Conservation (phyloP, 306 rosid species). For the Castanea sativa region DNA sequence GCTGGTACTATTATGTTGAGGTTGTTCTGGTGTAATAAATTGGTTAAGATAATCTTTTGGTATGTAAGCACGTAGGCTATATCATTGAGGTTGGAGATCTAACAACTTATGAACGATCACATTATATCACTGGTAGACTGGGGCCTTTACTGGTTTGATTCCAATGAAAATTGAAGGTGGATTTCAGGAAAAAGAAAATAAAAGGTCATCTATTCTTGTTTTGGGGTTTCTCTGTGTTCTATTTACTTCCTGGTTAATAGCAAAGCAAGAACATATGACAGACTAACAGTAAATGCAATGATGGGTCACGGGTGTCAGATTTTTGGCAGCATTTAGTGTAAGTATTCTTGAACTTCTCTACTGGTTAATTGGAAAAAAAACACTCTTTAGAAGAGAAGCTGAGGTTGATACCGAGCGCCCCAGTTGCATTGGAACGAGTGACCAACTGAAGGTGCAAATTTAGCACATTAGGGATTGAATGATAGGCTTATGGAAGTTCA, state of each 20-base stretch:
- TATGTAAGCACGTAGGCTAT: background rate
- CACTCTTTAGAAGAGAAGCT: background rate
- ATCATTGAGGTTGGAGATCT: background rate
- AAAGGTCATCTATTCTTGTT: background rate
- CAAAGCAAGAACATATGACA: background rate
- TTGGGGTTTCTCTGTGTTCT: background rate
- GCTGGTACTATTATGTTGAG: background rate
- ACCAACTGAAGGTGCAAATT: conserved; percentile 1
- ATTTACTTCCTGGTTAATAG: background rate
- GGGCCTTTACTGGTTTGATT: background rate
- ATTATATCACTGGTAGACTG: background rate
- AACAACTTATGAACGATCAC: background rate
- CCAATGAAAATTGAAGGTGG: background rate
- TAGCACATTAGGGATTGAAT: background rate
- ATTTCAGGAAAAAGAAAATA: background rate
- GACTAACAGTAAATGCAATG: background rate
- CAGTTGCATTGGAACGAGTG: background rate
- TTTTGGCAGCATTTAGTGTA: background rate
- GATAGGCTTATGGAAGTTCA: background rate
- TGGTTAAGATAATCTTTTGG: background rate
- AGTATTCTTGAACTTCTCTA: background rate
- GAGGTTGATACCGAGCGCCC: background rate
- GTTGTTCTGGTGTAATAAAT: background rate
- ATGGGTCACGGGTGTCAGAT: background rate
- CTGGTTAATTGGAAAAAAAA: background rate